Conservation (phyloP, 1,284 basidiomycete species). For the Tylopilus orsonianus region DNA sequence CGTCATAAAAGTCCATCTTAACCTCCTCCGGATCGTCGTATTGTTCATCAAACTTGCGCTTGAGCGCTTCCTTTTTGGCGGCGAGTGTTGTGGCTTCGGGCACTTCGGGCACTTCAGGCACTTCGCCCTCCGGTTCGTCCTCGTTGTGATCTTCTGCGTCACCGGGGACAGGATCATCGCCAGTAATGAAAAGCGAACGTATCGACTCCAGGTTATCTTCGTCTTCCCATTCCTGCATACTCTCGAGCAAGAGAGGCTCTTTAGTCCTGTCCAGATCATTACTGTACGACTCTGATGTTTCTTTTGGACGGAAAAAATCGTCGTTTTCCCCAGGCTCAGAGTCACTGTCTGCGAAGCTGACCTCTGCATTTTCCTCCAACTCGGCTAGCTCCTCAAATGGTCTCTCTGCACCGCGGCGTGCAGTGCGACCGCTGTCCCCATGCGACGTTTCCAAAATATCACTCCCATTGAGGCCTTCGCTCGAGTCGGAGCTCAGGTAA, state of each 20-base stretch:
- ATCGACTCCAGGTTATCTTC: conserved; percentile 87
- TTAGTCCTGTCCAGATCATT: conserved; percentile 77
- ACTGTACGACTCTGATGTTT: conserved; percentile 39
- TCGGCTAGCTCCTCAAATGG: conserved; percentile 36
- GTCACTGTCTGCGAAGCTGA: conserved; percentile 80
- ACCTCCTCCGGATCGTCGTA: conserved; percentile 87
- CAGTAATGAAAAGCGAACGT: conserved; percentile 90
- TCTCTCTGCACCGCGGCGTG: conserved; percentile 48
- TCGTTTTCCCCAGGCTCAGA: conserved; percentile 66
- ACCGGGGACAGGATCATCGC: conserved; percentile 40
- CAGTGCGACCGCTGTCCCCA: conserved; percentile 46
- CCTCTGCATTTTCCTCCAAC: conserved; percentile 39
- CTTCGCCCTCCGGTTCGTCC: conserved; percentile 43
- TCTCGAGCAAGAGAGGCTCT: conserved; percentile 46
- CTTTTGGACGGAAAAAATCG: conserved; percentile 74
- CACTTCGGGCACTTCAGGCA: conserved; percentile 38
- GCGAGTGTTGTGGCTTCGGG: conserved; percentile 62
- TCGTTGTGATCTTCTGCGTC: conserved; percentile 40
- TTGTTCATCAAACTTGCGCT: conserved; percentile 95
- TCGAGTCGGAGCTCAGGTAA: not conserved
- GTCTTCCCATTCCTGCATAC: conserved; percentile 78
- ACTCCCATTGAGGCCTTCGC: conserved; percentile 18
- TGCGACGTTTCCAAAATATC: conserved; percentile 29
- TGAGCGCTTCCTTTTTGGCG: conserved; percentile 88
- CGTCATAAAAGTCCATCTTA: conserved; percentile 85